A percentile compares a stretch with the other conserved stretches of the same genome.
These are phyloP conservation scores for Phaeoacremonium minimum DNA, from an alignment of 2,329 filamentous ascomycete genomes.

Conservation along the genomic window DNA sequence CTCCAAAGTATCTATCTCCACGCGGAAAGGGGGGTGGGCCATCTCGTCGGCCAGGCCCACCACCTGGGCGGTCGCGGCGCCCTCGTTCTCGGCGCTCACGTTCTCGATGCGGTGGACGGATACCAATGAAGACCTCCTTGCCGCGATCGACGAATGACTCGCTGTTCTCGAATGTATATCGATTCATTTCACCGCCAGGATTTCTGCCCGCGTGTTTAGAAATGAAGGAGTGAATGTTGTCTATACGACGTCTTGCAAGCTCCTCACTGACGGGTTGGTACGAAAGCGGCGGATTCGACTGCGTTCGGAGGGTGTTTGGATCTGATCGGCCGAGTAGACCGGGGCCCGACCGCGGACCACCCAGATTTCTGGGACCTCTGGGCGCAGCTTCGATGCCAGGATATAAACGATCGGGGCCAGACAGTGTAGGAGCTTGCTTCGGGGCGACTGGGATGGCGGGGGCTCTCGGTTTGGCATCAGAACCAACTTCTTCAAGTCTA, in stretches of 20 bases:
- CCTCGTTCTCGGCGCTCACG: slow-evolving; percentile 22
- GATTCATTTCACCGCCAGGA: slow-evolving; percentile 52
- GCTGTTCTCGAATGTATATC: slow-evolving; percentile 69
- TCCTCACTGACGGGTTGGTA: slow-evolving; percentile 59
- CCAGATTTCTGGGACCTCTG: slow-evolving; percentile 15
- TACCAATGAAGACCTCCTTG: slow-evolving; percentile 63
- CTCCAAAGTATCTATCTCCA: neutral
- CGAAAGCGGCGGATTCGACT: slow-evolving; percentile 33
- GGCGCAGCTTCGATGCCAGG: slow-evolving; percentile 19
- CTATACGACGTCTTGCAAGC: slow-evolving; percentile 60
- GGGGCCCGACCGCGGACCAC: slow-evolving; percentile 15
- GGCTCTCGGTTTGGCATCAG: slow-evolving; percentile 17
- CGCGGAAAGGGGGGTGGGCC: neutral
- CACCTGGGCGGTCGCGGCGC: slow-evolving; percentile 4
- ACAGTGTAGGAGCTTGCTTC: slow-evolving; percentile 8
- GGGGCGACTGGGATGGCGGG: slow-evolving; percentile 11
- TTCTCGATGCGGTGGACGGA: slow-evolving; percentile 55
- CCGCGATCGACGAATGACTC: slow-evolving; percentile 68
- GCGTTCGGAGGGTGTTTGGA: slow-evolving; percentile 8
- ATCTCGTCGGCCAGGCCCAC: slow-evolving; percentile 2
- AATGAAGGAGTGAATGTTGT: slow-evolving; percentile 39
- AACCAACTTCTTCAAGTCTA: slow-evolving; percentile 45
- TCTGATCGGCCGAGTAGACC: no score
- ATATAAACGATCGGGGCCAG: slow-evolving; percentile 11
- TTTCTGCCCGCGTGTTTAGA: slow-evolving; percentile 31